These are phyloP conservation scores for Pseudogymnoascus sp. DNA, from an alignment of 2,329 filamentous ascomycete genomes.

Conservation along the genomic window DNA sequence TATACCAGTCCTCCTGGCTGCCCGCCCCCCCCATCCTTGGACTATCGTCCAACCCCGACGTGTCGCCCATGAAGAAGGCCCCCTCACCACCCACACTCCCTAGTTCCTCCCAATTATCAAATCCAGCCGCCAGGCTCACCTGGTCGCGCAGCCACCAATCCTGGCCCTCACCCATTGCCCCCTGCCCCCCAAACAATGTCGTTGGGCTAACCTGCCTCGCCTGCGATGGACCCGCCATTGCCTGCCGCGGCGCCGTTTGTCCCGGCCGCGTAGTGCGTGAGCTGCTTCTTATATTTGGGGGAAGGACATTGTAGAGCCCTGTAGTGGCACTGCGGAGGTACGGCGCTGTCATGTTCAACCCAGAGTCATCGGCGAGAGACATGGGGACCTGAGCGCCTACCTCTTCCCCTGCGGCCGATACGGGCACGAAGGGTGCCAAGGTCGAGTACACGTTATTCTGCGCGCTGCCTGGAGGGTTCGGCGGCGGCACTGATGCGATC, in stretches of 20 bases:
- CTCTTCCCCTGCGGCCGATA: slow-evolving; percentile 1
- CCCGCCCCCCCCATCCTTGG: not conserved
- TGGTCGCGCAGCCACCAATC: slow-evolving; percentile 61
- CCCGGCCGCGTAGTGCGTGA: not conserved
- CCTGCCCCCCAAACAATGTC: slow-evolving; percentile 51
- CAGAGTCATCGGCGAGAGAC: slow-evolving; percentile 8
- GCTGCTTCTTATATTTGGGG: not conserved
- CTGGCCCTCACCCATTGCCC: slow-evolving; percentile 55
- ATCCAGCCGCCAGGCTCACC: slow-evolving; percentile 50
- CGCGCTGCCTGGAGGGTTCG: slow-evolving; percentile 1
- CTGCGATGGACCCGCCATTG: not conserved
- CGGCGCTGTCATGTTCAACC: slow-evolving; percentile 9
- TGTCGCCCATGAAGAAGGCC: not conserved
- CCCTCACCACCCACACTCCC: not conserved
- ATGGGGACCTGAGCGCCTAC: slow-evolving; percentile 5
- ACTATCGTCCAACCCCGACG: not conserved
- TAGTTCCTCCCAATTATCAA: slow-evolving; percentile 50
- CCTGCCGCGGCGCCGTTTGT: not conserved
- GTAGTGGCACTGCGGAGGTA: slow-evolving; percentile 1
- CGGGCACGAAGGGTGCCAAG: slow-evolving; percentile 5
- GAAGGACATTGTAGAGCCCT: not conserved
- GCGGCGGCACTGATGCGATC: not conserved
- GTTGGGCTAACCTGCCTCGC: slow-evolving; percentile 35
- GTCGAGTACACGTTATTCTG: slow-evolving; percentile 7
- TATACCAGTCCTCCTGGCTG: slow-evolving; percentile 8